phyloP scores from a whole-genome alignment of 805 yeast species.

The Lachancea mirantina region DNA sequence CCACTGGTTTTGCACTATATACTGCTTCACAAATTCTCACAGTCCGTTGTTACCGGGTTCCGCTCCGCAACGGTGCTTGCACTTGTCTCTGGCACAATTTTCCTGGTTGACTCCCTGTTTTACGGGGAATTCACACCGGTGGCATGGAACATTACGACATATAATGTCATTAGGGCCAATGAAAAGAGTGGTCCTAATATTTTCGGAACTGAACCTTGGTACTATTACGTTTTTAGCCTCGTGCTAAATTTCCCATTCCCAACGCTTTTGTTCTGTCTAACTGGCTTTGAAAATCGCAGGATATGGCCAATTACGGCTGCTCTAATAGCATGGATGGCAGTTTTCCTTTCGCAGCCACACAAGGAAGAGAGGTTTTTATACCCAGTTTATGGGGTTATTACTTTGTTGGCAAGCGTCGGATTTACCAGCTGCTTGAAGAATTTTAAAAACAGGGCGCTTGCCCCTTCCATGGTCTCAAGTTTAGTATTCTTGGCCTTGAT shows the following conservation, averaged over 20 bases:
- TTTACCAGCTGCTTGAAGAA: constrained; percentile 19
- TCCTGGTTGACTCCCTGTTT: constrained; percentile 49
- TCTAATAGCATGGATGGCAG: constrained; percentile 53
- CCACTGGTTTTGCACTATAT: constrained; percentile 47
- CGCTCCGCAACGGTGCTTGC: constrained; percentile 20
- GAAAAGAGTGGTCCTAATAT: constrained; percentile 78
- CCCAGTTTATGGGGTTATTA: constrained; percentile 69
- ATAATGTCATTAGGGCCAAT: constrained; percentile 66
- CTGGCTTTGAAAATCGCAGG: constrained; percentile 21
- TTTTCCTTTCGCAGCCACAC: constrained; percentile 75
- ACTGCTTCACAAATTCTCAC: constrained; percentile 20
- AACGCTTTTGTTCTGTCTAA: constrained; percentile 23
- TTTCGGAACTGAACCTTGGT: constrained; percentile 78
- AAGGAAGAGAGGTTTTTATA: constrained; percentile 90
- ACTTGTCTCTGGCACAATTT: constrained; percentile 13
- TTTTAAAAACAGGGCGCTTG: background rate
- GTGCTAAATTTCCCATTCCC: constrained; percentile 62
- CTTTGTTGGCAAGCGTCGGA: constrained; percentile 54
- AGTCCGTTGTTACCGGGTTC: constrained; percentile 23
- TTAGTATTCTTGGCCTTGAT: constrained; percentile 5
- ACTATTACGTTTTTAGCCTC: constrained; percentile 63
- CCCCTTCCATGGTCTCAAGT: background rate
- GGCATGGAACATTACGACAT: constrained; percentile 73
- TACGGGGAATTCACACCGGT: constrained; percentile 60
- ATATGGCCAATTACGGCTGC: constrained; percentile 40